These are phyloP conservation scores for Aspergillus pseudoviridinutans DNA, from an alignment of 2,329 filamentous ascomycete genomes.

Conservation along the genomic window DNA sequence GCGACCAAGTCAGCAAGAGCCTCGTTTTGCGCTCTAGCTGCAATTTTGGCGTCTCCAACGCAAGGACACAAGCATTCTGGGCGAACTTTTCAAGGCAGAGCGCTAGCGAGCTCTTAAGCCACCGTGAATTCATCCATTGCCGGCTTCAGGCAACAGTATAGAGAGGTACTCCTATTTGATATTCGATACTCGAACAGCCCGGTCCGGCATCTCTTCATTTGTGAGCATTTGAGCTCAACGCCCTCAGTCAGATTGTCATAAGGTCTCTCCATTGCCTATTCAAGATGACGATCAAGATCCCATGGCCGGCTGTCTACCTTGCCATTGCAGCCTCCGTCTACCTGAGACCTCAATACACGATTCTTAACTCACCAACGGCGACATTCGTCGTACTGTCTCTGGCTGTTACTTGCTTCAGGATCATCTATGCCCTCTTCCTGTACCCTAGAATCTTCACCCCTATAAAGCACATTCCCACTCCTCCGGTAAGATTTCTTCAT, in stretches of 20 bases:
- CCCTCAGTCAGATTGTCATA: neutral
- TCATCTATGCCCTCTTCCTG: constrained; percentile 43
- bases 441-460: constrained; percentile 59
- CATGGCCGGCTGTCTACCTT: constrained; percentile 13
- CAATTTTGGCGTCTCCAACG: neutral
- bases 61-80: neutral
- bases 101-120: too few relatives aligned
- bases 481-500: constrained; percentile 38
- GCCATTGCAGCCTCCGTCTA: constrained; percentile 9
- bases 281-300: constrained; percentile 4
- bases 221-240: neutral
- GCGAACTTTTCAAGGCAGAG: too few relatives aligned
- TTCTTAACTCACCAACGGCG: constrained; percentile 23
- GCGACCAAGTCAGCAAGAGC: neutral
- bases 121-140: neutral
- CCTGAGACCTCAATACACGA: constrained; percentile 14
- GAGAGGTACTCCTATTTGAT: neutral
- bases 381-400: constrained; percentile 22
- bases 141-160: neutral
- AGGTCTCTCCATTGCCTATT: neutral
- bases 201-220: neutral
- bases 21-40: too few relatives aligned
- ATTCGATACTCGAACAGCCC: neutral
- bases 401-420: constrained; percentile 17
- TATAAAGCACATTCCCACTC: constrained; percentile 54